Conservation (phyloP, 768 basidiomycete species). For the Strobilomyces confusus region DNA sequence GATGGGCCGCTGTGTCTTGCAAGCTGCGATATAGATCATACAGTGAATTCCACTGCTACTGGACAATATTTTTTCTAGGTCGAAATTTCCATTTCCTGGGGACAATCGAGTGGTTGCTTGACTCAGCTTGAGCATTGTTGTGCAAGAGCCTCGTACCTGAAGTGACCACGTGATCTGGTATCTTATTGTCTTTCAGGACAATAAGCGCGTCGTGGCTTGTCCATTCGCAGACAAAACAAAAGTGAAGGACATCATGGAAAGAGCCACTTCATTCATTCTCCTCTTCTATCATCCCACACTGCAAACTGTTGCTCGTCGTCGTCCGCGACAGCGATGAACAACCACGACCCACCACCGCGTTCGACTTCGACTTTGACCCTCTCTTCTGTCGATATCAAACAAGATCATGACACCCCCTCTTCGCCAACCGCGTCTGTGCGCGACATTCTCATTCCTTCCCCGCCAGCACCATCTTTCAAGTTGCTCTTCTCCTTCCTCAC, state of each 20-base stretch:
- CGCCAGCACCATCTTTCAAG: constrained; percentile 44
- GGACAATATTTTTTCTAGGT: too few species aligned
- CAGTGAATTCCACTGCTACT: too few species aligned
- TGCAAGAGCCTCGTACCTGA: constrained; percentile 17
- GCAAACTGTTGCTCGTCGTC: constrained; percentile 22
- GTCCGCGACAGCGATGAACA: constrained; percentile 30
- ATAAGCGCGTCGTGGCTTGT: constrained; percentile 15
- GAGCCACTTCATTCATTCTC: constrained; percentile 7
- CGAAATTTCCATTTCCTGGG: too few species aligned
- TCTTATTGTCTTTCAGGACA: constrained; percentile 24
- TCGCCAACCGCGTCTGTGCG: constrained; percentile 14
- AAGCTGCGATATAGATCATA: too few species aligned
- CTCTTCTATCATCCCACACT: constrained; percentile 6
- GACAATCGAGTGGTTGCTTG: too few species aligned
- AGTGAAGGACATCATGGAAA: constrained; percentile 6
- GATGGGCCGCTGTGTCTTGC: too few species aligned
- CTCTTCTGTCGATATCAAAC: constrained; percentile 21
- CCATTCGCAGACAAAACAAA: constrained; percentile 25
- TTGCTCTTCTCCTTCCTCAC: constrained; percentile 67
- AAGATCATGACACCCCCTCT: constrained; percentile 9
- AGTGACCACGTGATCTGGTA: constrained; percentile 9
- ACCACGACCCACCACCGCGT: constrained; percentile 21
- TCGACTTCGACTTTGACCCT: constrained; percentile 9
- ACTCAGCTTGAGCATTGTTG: constrained; percentile 16
- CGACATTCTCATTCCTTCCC: constrained; percentile 16